Base-by-base conservation (phyloP, 805 yeast species). In the Priceomyces haplophilus region DNA sequence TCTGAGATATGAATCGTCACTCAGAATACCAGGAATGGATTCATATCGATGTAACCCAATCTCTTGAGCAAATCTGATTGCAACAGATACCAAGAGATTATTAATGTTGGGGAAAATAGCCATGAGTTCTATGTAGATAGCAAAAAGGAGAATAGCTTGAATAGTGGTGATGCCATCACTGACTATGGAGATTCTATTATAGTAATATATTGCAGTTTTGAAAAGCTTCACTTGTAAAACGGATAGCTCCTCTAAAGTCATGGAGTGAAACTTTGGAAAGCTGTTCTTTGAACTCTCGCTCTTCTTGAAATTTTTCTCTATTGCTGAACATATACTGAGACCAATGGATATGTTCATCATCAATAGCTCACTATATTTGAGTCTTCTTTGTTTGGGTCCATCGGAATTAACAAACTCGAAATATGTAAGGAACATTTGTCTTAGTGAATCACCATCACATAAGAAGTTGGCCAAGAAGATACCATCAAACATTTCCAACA, bases 121-220 rank as follows among this genome's bases (percentile, higher is more conserved):
- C 33, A 52, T 56, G 10, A 53, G 53, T 44, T 59, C 72, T 27
- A 72, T 58, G 46, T 65, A 76, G 2, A 62, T 45, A 1, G 73
- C 58, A 36, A 83, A 55, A 18, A 82, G 51, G 18, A 83, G 47
- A 7, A 80, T 60, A 0, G 78, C 85, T 52, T 72, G 79, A 12
- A 80, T 59, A 2, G 81, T 72, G 31, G 61, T 61, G 0, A 76
- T 40, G 8, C 82, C 83, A 46, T 77, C 83, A 49, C 78, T 73
- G 27, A 73, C 53, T 1, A 76, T 62, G 4, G 74, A 59, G 6
- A 79, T 55, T 45, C 77, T 67, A 49, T 77, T 79, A 49, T 73
- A 82, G 53, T 78, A 82, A 51, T 60, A 76, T 18, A 80, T 55
- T 0, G 81, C 60, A 45, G 52, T 56, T 40, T 54, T 48, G 35